Conservation (phyloP, 805 yeast species). For the Ogataea ramenticola region DNA sequence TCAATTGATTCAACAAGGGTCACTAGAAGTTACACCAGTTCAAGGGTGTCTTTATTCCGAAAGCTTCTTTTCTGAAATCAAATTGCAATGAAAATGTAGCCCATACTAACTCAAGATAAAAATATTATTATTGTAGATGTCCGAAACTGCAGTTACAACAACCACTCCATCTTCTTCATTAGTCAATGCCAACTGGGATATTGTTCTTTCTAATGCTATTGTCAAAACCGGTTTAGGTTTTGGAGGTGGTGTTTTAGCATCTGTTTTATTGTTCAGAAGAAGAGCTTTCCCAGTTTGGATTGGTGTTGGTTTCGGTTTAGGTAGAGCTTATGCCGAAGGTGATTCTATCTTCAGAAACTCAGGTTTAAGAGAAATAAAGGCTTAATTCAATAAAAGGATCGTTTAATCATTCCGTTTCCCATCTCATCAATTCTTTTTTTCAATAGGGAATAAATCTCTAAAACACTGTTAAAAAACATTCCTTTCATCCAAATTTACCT, state of each 20-base stretch:
- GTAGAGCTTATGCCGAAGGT: conserved; percentile 97
- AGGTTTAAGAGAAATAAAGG: conserved; percentile 69
- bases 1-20: too few species aligned
- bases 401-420: too few species aligned
- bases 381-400: conserved; percentile 28
- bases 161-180: conserved; percentile 20
- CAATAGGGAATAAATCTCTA: too few species aligned
- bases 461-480: too few species aligned
- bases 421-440: too few species aligned
- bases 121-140: not conserved
- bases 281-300: conserved; percentile 97
- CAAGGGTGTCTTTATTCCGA: too few species aligned
- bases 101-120: not conserved
- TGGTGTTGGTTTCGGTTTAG: conserved; percentile 95
- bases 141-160: conserved; percentile 8
- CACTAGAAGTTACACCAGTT: too few species aligned
- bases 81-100: too few species aligned
- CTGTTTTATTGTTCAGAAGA: conserved; percentile 85
- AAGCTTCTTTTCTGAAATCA: too few species aligned
- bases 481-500: not conserved
- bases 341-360: conserved; percentile 90
- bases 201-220: conserved; percentile 86
- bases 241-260: conserved; percentile 92
- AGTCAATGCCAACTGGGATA: conserved; percentile 66
- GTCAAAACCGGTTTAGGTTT: conserved; percentile 95